phyloP scores from a whole-genome alignment of 78 protist genomes.

The Dictyostelium firmibasis region DNA sequence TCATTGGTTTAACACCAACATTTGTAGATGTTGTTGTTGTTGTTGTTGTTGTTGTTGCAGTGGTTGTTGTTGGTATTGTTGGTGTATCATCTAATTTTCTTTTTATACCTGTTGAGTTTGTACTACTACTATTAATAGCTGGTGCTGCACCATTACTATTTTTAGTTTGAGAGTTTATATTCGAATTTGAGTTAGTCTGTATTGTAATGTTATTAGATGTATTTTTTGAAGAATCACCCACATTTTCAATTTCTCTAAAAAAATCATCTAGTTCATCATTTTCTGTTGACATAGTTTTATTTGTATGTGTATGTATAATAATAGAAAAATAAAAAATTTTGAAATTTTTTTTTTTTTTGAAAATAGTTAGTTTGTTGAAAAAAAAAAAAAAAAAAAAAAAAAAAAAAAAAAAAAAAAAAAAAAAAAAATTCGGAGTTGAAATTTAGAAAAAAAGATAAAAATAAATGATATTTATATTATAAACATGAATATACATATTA shows the following conservation, averaged over 20 bases:
- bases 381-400: background rate
- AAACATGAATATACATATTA: background rate
- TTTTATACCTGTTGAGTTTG: background rate
- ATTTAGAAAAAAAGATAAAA: too few relatives aligned
- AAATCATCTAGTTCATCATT: constrained; percentile 6
- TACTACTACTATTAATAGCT: background rate
- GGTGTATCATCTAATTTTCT: constrained; percentile 19
- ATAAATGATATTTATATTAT: too few relatives aligned
- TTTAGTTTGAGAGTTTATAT: background rate
- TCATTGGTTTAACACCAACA: background rate
- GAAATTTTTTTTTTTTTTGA: too few relatives aligned
- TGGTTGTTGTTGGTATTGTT: background rate
- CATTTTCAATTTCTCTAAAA: background rate
- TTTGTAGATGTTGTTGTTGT: background rate
- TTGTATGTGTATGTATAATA: background rate
- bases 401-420: background rate
- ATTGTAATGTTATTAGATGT: background rate
- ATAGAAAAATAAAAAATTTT: background rate
- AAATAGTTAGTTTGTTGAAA: background rate
- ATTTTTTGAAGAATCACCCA: background rate
- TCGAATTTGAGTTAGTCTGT: background rate
- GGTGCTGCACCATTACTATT: background rate
- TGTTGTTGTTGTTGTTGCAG: background rate
- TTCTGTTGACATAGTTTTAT: background rate
- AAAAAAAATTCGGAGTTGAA: background rate